Conservation (phyloP, 2,329 filamentous ascomycete genomes). For the Berkeleyomyces basicola region DNA sequence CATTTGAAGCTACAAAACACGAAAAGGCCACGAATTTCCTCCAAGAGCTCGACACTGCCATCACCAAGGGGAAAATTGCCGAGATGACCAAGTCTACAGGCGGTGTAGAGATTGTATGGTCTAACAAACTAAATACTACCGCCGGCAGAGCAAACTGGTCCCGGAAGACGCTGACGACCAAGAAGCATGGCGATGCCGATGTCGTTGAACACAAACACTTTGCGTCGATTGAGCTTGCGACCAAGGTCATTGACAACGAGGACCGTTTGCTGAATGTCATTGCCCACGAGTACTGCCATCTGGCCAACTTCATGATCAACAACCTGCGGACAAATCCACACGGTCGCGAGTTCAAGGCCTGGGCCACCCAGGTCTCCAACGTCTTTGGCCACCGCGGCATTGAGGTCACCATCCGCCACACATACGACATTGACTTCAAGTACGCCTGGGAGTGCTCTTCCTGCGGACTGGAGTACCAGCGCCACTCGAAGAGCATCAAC, state of each 20-base stretch:
- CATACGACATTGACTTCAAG: conserved; percentile 80
- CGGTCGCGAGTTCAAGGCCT: conserved; percentile 67
- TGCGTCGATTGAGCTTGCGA: conserved; percentile 72
- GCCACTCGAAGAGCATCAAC: conserved; percentile 78
- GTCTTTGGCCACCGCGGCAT: conserved; percentile 48
- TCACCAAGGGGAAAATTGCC: conserved; percentile 44
- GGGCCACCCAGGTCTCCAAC: conserved; percentile 39
- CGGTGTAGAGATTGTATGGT: conserved; percentile 57
- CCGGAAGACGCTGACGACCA: conserved; percentile 34
- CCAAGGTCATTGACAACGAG: conserved; percentile 70
- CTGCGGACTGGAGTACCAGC: conserved; percentile 58
- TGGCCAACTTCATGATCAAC: conserved; percentile 79
- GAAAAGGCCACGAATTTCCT: conserved; percentile 48
- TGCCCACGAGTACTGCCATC: conserved; percentile 93
- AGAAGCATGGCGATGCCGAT: not conserved
- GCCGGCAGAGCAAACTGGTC: conserved; percentile 63
- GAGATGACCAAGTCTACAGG: conserved; percentile 45
- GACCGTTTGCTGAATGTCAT: conserved; percentile 70
- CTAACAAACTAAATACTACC: conserved; percentile 62
- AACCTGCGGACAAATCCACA: conserved; percentile 62
- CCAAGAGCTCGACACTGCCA: conserved; percentile 45
- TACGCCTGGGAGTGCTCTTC: conserved; percentile 66
- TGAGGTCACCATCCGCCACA: conserved; percentile 75
- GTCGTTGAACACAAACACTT: conserved; percentile 32
- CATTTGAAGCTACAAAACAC: conserved; percentile 46